A percentile compares a stretch with the other conserved stretches of the same genome.
Conservation (phyloP, 345 rosid species). For the Turritis glabra region DNA sequence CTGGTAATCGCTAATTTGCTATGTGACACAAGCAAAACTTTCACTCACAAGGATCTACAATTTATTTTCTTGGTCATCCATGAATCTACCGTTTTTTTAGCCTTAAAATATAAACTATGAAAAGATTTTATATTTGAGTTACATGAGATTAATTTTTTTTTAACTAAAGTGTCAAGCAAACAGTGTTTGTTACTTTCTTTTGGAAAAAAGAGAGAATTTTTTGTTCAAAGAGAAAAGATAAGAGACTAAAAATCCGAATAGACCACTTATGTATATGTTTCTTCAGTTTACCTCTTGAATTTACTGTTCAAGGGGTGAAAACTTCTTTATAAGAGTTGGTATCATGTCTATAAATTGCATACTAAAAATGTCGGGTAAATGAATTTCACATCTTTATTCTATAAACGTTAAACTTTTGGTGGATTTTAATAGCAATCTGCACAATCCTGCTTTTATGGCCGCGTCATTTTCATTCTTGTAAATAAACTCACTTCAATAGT, state of each 20-base stretch:
- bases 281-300: neutral
- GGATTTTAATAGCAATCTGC: neutral
- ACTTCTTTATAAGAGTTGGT: neutral
- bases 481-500: neutral
- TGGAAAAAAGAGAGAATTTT: neutral
- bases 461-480: conserved; percentile 11
- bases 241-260: neutral
- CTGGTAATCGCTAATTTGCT: neutral
- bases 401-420: neutral
- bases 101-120: neutral
- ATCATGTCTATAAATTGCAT: conserved; percentile 9
- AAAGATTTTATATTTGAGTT: neutral
- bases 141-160: neutral
- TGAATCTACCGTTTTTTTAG: neutral
- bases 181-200: neutral
- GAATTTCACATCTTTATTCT: conserved; percentile 13
- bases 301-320: neutral
- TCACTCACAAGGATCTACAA: neutral
- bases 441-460: conserved; percentile 8
- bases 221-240: neutral
- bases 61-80: neutral
- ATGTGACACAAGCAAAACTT: neutral
- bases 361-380: conserved; percentile 26
- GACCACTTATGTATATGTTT: neutral
- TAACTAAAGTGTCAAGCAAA: neutral